These are phyloP conservation scores for Pichia nanzhaoensis DNA, from an alignment of 805 yeast species.

Conservation along the genomic window DNA sequence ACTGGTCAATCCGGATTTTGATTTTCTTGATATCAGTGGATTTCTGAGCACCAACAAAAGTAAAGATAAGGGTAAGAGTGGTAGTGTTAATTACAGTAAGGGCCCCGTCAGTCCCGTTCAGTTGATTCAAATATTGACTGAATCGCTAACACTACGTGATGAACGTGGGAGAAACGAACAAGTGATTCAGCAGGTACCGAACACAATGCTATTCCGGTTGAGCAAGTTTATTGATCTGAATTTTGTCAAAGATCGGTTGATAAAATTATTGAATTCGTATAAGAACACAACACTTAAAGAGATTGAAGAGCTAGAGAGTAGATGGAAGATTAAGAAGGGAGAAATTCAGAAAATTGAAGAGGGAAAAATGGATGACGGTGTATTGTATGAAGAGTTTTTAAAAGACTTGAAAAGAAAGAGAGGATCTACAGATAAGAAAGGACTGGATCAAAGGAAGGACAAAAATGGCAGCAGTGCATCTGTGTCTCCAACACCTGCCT, in stretches of 20 bases:
- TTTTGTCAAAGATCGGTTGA: constrained; percentile 30
- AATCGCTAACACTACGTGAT: constrained; percentile 28
- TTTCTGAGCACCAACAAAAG: constrained; percentile 20
- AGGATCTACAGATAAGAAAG: constrained; percentile 5
- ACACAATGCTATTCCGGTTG: constrained; percentile 29
- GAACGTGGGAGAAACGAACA: constrained; percentile 24
- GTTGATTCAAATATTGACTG: constrained; percentile 32
- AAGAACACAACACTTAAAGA: constrained; percentile 29
- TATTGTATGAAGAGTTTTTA: constrained; percentile 24
- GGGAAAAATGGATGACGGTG: constrained; percentile 35
- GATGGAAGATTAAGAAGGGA: constrained; percentile 28
- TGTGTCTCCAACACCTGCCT: neutral
- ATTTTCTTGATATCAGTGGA: constrained; percentile 27
- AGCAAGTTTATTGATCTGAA: constrained; percentile 27
- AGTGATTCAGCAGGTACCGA: constrained; percentile 29
- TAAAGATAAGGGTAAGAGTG: constrained; percentile 1
- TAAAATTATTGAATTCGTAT: constrained; percentile 28
- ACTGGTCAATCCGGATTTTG: constrained; percentile 31
- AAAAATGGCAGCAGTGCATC: neutral
- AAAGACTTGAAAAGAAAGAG: constrained; percentile 17
- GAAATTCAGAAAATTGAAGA: constrained; percentile 37
- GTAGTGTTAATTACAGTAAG: neutral
- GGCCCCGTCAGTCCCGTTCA: constrained; percentile 28
- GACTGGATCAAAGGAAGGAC: neutral
- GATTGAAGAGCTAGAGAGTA: constrained; percentile 34